Evolutionary conservation across 352 stramenopile species (phyloP).

Genomic region (Globisporangium echinulatum): DNA sequence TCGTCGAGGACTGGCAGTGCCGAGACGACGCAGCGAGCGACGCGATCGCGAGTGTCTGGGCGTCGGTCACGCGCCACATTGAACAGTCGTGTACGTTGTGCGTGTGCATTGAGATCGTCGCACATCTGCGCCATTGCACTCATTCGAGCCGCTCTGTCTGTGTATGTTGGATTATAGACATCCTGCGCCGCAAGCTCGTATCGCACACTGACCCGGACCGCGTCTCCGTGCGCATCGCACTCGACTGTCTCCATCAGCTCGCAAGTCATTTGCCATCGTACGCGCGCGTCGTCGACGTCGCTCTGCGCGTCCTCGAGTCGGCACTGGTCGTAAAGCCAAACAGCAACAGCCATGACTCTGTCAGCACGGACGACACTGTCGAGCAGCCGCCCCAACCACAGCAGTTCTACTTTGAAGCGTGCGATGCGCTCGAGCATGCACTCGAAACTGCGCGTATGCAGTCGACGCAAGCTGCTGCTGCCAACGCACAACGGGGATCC

Average conservation of each 20-base stretch:
- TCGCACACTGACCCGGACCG: slow-evolving; percentile 32
- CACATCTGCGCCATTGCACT: background rate
- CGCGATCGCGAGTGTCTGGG: slow-evolving; percentile 53
- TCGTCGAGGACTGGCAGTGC: slow-evolving; percentile 60
- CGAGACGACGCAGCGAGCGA: slow-evolving; percentile 26
- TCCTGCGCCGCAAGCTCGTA: slow-evolving; percentile 49
- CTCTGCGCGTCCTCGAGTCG: slow-evolving; percentile 42
- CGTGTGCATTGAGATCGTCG: no score
- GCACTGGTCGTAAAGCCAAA: slow-evolving; percentile 27
- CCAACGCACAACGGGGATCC: no score
- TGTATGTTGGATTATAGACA: slow-evolving; percentile 27
- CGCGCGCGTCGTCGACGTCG: slow-evolving; percentile 47
- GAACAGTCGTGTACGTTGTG: slow-evolving; percentile 54
- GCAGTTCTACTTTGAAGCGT: slow-evolving; percentile 52
- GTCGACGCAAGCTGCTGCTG: no score
- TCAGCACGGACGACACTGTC: background rate
- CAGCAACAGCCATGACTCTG: background rate
- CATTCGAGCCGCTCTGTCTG: background rate
- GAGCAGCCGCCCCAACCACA: background rate
- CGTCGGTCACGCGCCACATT: slow-evolving; percentile 56
- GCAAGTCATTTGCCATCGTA: slow-evolving; percentile 48
- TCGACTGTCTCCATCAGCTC: slow-evolving; percentile 69
- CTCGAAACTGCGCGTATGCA: slow-evolving; percentile 2
- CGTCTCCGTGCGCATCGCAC: slow-evolving; percentile 51
- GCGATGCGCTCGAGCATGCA: slow-evolving; percentile 10